phyloP scores from a whole-genome alignment of 352 stramenopile genomes.

The Phytophthora lateralis region DNA sequence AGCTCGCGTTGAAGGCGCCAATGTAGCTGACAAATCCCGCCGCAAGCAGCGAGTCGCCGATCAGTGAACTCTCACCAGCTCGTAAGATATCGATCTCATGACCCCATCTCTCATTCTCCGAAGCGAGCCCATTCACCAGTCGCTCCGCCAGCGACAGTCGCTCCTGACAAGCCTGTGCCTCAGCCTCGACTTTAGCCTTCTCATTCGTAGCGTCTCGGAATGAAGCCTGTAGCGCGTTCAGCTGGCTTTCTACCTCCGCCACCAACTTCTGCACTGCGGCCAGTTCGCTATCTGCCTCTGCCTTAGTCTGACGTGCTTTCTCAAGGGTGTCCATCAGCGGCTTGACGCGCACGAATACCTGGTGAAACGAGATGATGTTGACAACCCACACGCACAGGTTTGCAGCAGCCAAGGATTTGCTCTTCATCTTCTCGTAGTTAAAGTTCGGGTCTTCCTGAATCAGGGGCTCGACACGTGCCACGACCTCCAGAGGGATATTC shows the following conservation, averaged over 20 bases:
- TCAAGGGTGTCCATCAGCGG: constrained; percentile 94
- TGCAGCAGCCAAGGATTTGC: constrained; percentile 89
- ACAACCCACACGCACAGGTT: constrained; percentile 94
- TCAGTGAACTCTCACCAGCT: constrained; percentile 70
- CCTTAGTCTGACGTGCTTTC: constrained; percentile 74
- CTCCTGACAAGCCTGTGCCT: constrained; percentile 87
- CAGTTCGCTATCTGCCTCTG: constrained; percentile 82
- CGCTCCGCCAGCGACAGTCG: constrained; percentile 87
- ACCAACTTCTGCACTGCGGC: constrained; percentile 84
- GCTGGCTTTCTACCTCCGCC: constrained; percentile 79
- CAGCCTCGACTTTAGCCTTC: constrained; percentile 90
- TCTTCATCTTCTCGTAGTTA: constrained; percentile 95
- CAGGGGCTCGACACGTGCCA: constrained; percentile 80
- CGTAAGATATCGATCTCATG: constrained; percentile 87
- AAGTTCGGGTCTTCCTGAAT: constrained; percentile 92
- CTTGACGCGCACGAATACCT: constrained; percentile 94
- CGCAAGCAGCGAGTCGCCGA: constrained; percentile 89
- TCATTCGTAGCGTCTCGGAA: constrained; percentile 90
- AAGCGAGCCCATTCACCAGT: constrained; percentile 87
- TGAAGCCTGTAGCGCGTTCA: constrained; percentile 77
- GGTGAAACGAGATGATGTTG: constrained; percentile 93
- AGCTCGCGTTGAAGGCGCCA: constrained; percentile 89
- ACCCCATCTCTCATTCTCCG: constrained; percentile 91
- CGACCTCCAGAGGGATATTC: constrained; percentile 89
- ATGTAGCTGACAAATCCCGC: constrained; percentile 93